Evolutionary conservation across 176 grass and related monocot genomes (phyloP), one percentile per base, ranked within the genome.

Genomic region (Ensete ventricosum): DNA sequence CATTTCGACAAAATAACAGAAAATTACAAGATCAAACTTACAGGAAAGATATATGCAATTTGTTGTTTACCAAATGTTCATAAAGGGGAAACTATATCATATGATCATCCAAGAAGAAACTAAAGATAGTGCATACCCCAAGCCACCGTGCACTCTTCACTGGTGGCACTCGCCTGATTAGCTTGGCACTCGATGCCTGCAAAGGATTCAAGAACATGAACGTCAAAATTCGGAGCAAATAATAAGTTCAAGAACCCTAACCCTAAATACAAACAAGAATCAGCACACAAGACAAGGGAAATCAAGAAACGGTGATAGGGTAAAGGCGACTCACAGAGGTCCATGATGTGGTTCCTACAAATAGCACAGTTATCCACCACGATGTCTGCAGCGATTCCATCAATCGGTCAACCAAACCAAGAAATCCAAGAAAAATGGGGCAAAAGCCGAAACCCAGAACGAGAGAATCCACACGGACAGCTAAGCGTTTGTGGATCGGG

Each of bases 321-420:
- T 11, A 54, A 74, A 77, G 52, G 49, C 21, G 43, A 78, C 90
- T 89, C 83, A 99, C 90, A 94, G 58, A 99, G 95, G 89, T 98
- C 95, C 95, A 98, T 98, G 88, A 98, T 98, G 84, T 98, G 95
- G 81, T 98, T 98, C 53, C 95, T 86, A 83, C 95, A 93, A 77
- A 98, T 98, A 73, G 95, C 95, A 67, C 95, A 93, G 88, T 98
- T 93, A 81, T 98, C 95, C 75, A 98, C 95, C 73, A 93, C 90
- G 77, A 98, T 98, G 52, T 98, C 95, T 98, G 81, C 72, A 69
- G n/a, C 29, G 49, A 77, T 29, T 6, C 69, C 64, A 66, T 20
- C n/a, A 79, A 75, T 20, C 48, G 29, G 43, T 25, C 14, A 14
- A 77, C 73, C 16, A 50, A 65, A 17, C n/a, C 14, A 27, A 13